Conservation (phyloP, 768 basidiomycete species). For the Suillus variegatus region DNA sequence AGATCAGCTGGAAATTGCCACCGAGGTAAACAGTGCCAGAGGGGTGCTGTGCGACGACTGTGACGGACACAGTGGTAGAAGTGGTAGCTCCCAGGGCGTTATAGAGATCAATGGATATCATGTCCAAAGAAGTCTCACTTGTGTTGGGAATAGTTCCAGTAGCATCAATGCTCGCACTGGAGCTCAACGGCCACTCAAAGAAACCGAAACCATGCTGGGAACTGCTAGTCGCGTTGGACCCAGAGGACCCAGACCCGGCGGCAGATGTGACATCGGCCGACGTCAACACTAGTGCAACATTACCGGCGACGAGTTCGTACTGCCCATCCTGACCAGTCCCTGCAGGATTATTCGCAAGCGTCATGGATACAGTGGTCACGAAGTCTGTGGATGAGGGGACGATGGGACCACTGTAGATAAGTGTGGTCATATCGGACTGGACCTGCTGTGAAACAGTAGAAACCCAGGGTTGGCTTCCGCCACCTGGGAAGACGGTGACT, state of each 20-base stretch:
- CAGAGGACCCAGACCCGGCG: slow-evolving; percentile 28
- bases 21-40: slow-evolving; percentile 72
- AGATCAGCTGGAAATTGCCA: slow-evolving; percentile 69
- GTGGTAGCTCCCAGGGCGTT: slow-evolving; percentile 54
- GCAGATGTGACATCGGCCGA: slow-evolving; percentile 52
- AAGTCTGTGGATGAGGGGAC: slow-evolving; percentile 74
- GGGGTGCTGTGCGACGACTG: slow-evolving; percentile 62
- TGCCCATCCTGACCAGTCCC: slow-evolving; percentile 66
- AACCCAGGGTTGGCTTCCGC: slow-evolving; percentile 61
- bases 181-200: slow-evolving; percentile 79
- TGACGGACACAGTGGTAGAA: slow-evolving; percentile 41
- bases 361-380: slow-evolving; percentile 73
- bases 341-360: slow-evolving; percentile 62
- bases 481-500: slow-evolving; percentile 80
- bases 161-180: slow-evolving; percentile 51
- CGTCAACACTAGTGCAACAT: slow-evolving; percentile 76
- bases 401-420: slow-evolving; percentile 83
- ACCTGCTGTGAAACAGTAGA: slow-evolving; percentile 77
- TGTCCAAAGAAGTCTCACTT: slow-evolving; percentile 68
- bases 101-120: slow-evolving; percentile 61
- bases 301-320: slow-evolving; percentile 84
- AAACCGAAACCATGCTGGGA: slow-evolving; percentile 72
- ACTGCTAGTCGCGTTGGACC: slow-evolving; percentile 33
- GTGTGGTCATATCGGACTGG: slow-evolving; percentile 53
- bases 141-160: slow-evolving; percentile 64